A percentile compares a stretch with the other conserved stretches of the same genome.
Evolutionary conservation across 2,329 filamentous ascomycete species (phyloP).

Genomic region (Diaporthe vaccinii): DNA sequence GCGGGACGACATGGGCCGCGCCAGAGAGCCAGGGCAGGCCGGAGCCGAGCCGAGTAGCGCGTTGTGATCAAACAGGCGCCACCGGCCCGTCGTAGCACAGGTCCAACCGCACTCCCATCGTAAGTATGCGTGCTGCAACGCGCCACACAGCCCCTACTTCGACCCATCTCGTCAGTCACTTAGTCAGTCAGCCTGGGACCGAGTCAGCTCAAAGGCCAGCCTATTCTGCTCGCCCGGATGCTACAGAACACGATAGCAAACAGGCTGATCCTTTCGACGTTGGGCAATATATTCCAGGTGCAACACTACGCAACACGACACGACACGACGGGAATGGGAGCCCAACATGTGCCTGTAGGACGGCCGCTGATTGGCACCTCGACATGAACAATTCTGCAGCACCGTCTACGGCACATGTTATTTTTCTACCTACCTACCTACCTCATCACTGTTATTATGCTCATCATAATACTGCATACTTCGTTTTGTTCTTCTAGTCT

Average conservation of each 20-base stretch:
- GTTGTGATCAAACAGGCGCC: not conserved
- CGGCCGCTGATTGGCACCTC: slow-evolving; percentile 10
- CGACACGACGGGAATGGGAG: no score
- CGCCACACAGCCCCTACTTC: not conserved
- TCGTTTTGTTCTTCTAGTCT: not conserved
- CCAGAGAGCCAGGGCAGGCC: not conserved
- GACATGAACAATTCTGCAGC: not conserved
- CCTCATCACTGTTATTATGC: no score
- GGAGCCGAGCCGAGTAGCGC: slow-evolving; percentile 17
- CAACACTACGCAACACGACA: not conserved
- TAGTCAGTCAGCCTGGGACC: not conserved
- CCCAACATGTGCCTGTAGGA: not conserved
- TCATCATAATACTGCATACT: not conserved
- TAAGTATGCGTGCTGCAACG: not conserved
- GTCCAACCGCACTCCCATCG: no score
- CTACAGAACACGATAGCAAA: not conserved
- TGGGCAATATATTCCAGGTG: not conserved
- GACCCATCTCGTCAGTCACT: no score
- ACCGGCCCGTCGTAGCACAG: not conserved
- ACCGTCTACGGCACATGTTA: not conserved
- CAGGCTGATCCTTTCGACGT: not conserved
- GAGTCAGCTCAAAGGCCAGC: no score
- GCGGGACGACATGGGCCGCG: not conserved
- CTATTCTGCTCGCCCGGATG: no score
- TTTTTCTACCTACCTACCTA: no score